phyloP scores from a whole-genome alignment of 257 asterid species.

The Solanum medicagineum region DNA sequence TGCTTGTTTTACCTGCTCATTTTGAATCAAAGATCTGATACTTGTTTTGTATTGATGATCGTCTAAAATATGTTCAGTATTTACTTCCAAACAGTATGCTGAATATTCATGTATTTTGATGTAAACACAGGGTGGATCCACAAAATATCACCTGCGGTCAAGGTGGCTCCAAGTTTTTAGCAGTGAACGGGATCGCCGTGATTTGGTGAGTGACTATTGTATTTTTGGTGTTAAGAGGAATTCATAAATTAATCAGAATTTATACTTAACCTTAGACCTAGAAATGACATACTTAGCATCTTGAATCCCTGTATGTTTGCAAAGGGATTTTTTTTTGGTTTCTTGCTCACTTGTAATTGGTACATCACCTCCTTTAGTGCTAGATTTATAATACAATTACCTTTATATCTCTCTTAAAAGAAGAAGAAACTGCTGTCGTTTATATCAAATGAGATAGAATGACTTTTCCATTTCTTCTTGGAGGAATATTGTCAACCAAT shows the following conservation, averaged over 20 bases:
- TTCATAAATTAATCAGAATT: neutral
- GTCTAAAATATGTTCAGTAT: neutral
- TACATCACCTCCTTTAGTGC: neutral
- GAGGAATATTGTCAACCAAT: neutral
- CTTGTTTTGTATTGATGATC: neutral
- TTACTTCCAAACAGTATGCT: neutral
- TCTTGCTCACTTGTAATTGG: neutral
- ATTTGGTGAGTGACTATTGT: slow-evolving; percentile 62
- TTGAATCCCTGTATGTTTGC: neutral
- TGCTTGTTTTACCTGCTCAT: neutral
- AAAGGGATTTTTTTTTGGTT: neutral
- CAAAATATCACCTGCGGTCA: slow-evolving; percentile 80
- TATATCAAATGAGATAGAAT: neutral
- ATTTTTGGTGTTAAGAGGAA: neutral
- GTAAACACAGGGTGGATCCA: slow-evolving; percentile 78
- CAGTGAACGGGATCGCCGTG: slow-evolving; percentile 98
- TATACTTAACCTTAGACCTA: neutral
- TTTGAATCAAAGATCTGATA: neutral
- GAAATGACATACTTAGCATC: neutral
- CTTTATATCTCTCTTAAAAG: neutral
- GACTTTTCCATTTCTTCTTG: neutral
- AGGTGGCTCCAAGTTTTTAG: slow-evolving; percentile 93
- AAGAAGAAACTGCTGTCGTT: neutral
- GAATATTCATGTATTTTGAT: neutral
- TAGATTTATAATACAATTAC: no score